phyloP scores from a whole-genome alignment of 192 early-diverging fungal species.

The Blastocladiella britannica region DNA sequence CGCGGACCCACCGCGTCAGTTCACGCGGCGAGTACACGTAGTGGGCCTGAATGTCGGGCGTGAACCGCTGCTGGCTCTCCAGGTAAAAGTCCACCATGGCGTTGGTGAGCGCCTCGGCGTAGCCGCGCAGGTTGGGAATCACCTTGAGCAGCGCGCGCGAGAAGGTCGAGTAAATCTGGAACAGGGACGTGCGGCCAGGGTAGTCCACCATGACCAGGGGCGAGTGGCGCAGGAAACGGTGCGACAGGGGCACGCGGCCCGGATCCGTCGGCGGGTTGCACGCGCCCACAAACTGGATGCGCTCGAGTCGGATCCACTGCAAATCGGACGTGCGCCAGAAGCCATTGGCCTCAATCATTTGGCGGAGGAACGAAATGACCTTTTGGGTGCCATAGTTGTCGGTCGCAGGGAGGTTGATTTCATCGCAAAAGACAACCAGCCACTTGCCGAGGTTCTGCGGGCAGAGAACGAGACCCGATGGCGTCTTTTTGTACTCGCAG shows the following conservation, averaged over 20 bases:
- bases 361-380: constrained; percentile 88
- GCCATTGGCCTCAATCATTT: constrained; percentile 83
- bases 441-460: constrained; percentile 69
- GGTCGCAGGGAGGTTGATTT: constrained; percentile 89
- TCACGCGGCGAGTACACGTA: constrained; percentile 99
- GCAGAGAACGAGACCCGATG: constrained; percentile 66
- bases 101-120: constrained; percentile 68
- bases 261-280: constrained; percentile 99
- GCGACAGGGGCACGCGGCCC: constrained; percentile 84
- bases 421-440: constrained; percentile 99
- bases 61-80: constrained; percentile 74
- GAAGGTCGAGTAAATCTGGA: constrained; percentile 92
- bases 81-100: constrained; percentile 97
- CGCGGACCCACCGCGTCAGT: constrained; percentile 94
- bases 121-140: constrained; percentile 69
- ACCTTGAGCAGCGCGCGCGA: constrained; percentile 81
- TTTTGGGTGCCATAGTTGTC: constrained; percentile 98
- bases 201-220: constrained; percentile 97
- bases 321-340: constrained; percentile 88
- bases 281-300: constrained; percentile 98
- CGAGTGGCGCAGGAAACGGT: constrained; percentile 89
- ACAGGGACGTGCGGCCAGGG: constrained; percentile 73
- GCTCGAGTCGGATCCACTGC: constrained; percentile 83
- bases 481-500: constrained; percentile 93
- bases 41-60: constrained; percentile 94